Conservation (phyloP, 345 rosid species). For the Luvunga scandens region DNA sequence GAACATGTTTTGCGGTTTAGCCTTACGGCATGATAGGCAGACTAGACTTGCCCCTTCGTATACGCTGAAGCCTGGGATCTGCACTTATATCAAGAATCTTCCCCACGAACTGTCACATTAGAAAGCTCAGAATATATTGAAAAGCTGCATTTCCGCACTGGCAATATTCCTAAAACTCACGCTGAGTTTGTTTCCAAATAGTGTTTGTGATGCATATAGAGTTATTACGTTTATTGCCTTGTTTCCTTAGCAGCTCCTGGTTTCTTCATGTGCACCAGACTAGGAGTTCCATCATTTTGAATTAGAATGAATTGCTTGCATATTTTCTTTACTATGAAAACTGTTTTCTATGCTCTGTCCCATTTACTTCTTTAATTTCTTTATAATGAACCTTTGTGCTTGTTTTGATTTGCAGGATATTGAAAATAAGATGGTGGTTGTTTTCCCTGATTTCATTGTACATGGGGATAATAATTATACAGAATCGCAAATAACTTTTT, state of each 20-base stretch:
- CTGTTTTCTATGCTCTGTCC: background rate
- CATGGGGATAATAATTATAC: constrained; percentile 44
- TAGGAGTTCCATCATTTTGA: background rate
- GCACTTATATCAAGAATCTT: background rate
- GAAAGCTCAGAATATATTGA: background rate
- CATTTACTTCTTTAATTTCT: constrained; percentile 1
- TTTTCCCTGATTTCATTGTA: constrained; percentile 47
- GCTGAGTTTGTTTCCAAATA: background rate
- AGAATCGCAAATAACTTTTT: constrained; percentile 46
- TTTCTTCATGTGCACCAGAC: background rate
- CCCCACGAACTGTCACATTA: too few relatives aligned
- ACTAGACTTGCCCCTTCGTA: background rate
- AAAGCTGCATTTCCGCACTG: background rate
- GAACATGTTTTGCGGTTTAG: background rate
- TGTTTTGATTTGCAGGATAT: constrained; percentile 40
- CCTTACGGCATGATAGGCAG: background rate
- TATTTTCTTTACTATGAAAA: background rate
- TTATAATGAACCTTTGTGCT: background rate
- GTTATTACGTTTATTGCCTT: background rate
- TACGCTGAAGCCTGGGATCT: background rate
- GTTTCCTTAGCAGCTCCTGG: background rate
- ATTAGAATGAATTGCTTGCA: constrained; percentile 1
- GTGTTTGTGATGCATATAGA: background rate
- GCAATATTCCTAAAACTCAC: background rate
- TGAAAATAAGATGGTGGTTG: constrained; percentile 35